phyloP scores from a whole-genome alignment of 2,329 filamentous ascomycete species.

The Fusarium clavum region DNA sequence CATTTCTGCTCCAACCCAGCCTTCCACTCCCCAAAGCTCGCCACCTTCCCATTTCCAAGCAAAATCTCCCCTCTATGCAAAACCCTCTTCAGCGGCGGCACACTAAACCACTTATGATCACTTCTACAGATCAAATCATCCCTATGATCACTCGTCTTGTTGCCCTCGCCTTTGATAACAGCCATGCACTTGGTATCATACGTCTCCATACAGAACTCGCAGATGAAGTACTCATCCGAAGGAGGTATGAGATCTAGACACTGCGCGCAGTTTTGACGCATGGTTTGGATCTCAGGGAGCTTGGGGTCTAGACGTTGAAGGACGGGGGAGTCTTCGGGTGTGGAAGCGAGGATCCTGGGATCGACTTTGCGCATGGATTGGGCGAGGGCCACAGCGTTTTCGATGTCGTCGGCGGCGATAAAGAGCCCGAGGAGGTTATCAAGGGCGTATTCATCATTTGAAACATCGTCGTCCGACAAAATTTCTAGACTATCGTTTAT shows the following conservation, averaged over 20 bases:
- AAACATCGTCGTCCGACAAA: constrained; percentile 55
- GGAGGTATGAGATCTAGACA: constrained; percentile 52
- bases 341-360: constrained; percentile 44
- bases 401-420: constrained; percentile 53
- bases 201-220: constrained; percentile 54
- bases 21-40: constrained; percentile 54
- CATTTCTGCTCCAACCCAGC: constrained; percentile 49
- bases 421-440: constrained; percentile 56
- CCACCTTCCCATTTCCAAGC: constrained; percentile 48
- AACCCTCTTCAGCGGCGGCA: constrained; percentile 51
- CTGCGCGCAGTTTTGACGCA: constrained; percentile 53
- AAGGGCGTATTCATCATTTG: constrained; percentile 57
- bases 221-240: constrained; percentile 51
- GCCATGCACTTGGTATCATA: constrained; percentile 53
- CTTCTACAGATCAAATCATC: constrained; percentile 50
- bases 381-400: constrained; percentile 52
- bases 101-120: constrained; percentile 55
- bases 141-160: constrained; percentile 47
- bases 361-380: constrained; percentile 56
- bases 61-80: constrained; percentile 56
- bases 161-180: constrained; percentile 48
- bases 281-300: constrained; percentile 51
- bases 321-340: constrained; percentile 47
- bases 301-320: constrained; percentile 50
- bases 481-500: constrained; percentile 54